Evolutionary conservation across 768 basidiomycete species (phyloP), one percentile per base, ranked within the genome.

Genomic region (Baorangia bicolor): DNA sequence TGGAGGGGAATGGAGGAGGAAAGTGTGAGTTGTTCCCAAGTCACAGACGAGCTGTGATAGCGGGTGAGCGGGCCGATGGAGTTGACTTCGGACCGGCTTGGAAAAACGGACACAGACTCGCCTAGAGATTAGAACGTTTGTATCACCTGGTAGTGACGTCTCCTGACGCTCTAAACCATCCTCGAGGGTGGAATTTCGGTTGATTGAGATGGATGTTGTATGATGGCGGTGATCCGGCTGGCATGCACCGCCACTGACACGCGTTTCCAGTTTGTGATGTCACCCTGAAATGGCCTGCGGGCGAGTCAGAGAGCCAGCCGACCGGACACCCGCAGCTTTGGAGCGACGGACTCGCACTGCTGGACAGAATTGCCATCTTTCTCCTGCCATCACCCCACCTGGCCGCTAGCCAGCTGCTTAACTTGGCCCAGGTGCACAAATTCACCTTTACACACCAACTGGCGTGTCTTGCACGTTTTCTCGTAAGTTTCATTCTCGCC

Each of bases 381-480:
- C 25, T 41, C 43, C 30, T 42, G 25, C 42, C 55, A 43, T 49
- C 52, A 27, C 35, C 46, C 27, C 46, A n/a, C 50, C 56, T 49
- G 34, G 31, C 60, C 38, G 37, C 50, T 54, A 37, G 35, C 60
- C 57, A 44, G 48, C 57, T 49, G 51, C 52, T 53, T 51, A 34
- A 57, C 58, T 41, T 42, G 41, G 46, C 46, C 48, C 48, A 53
- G 43, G 45, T 43, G 49, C 51, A 48, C 53, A 48, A 49, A 37
- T 40, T 58, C 51, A 30, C 42, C 51, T 44, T 62, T 53, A 61
- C 67, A 30, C 57, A 49, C 49, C 53, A 51, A 61, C 60, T 44
- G 55, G 62, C 68, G 68, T 69, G 68, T 66, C 67, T 50, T 54
- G 67, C 68, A 69, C 68, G 69, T 71, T 69, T 64, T 71, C 60